Evolutionary conservation across 2,329 filamentous ascomycete species (phyloP).

Genomic region (Ophiocordyceps camponoti-saundersi): DNA sequence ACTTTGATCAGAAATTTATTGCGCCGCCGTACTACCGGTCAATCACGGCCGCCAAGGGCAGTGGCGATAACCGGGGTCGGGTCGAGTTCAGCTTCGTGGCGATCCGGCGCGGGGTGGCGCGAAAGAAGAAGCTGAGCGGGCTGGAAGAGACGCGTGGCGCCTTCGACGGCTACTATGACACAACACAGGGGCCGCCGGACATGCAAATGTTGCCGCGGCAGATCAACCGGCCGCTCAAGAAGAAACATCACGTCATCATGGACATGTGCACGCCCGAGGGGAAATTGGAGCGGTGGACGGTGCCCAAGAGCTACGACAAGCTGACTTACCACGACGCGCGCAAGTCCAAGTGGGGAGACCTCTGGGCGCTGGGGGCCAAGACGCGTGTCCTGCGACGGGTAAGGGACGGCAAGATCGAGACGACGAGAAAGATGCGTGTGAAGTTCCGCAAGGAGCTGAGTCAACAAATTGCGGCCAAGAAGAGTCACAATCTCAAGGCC

Average conservation of each 20-base stretch:
- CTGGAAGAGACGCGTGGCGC: constrained; percentile 44
- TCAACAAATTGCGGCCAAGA: background rate
- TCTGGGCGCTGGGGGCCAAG: constrained; percentile 93
- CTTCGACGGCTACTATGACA: constrained; percentile 53
- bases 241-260: constrained; percentile 71
- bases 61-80: constrained; percentile 71
- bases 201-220: constrained; percentile 61
- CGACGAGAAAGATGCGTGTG: constrained; percentile 11
- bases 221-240: constrained; percentile 70
- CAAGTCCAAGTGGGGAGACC: constrained; percentile 79
- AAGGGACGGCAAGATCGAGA: constrained; percentile 37
- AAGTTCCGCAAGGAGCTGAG: background rate
- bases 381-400: constrained; percentile 49
- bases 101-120: constrained; percentile 53
- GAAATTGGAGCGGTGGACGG: constrained; percentile 81
- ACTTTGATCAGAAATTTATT: constrained; percentile 78
- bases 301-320: constrained; percentile 64
- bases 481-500: background rate
- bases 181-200: constrained; percentile 22
- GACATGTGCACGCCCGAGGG: constrained; percentile 82
- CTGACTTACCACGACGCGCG: constrained; percentile 83
- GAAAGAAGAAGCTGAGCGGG: constrained; percentile 23
- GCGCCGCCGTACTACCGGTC: constrained; percentile 68
- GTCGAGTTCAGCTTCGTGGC: constrained; percentile 81
- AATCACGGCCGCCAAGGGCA: constrained; percentile 40